These are phyloP conservation scores for Magnolia officinalis DNA, from an alignment of 164 flowering plant genomes.

Conservation along the genomic window DNA sequence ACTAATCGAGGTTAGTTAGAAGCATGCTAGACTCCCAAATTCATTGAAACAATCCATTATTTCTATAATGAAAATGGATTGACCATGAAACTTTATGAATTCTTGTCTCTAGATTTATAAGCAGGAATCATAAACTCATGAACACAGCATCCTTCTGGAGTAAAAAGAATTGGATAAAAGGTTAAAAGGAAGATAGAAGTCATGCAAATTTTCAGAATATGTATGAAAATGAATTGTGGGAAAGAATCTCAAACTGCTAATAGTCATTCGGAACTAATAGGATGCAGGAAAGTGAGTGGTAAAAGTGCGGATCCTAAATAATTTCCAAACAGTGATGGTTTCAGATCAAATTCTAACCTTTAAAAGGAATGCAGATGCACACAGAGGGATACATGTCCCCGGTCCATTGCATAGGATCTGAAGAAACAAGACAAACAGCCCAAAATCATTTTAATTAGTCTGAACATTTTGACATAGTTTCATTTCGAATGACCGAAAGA, in stretches of 20 bases:
- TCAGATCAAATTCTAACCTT: constrained; percentile 46
- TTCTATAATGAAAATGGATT: background rate
- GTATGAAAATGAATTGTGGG: too few species aligned
- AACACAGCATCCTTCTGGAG: background rate
- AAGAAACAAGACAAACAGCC: constrained; percentile 1
- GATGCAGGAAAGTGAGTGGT: too few species aligned
- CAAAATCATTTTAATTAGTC: background rate
- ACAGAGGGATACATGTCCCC: constrained; percentile 90
- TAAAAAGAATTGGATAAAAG: background rate
- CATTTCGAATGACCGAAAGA: background rate
- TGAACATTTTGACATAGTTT: background rate
- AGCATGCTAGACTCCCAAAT: background rate
- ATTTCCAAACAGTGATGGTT: background rate
- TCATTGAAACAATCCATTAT: background rate
- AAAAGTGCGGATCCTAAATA: background rate
- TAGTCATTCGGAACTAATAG: too few species aligned
- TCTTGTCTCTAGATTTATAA: too few species aligned
- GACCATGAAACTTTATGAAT: background rate
- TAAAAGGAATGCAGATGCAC: constrained; percentile 69
- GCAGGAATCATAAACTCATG: too few species aligned
- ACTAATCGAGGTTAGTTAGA: background rate
- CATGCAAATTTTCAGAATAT: too few species aligned
- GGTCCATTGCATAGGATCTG: constrained; percentile 98
- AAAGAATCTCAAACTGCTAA: too few species aligned
- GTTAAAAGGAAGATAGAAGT: background rate